Evolutionary conservation across 2,329 filamentous ascomycete species (phyloP).

Genomic region (Ascocoryne sarcoides): DNA sequence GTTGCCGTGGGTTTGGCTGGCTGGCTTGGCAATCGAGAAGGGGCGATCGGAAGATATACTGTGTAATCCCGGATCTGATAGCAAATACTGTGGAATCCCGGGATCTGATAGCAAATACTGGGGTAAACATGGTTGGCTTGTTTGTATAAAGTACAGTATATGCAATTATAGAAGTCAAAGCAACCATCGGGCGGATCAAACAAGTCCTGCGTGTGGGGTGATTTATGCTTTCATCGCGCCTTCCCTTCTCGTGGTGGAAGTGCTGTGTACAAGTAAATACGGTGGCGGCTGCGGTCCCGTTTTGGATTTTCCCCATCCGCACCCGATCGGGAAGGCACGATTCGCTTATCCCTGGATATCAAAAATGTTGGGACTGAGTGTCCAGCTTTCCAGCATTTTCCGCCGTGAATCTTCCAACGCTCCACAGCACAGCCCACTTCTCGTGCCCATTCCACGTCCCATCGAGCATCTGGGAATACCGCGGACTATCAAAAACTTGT

Average conservation of each 20-base stretch:
- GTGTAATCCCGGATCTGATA: no score
- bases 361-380: not conserved
- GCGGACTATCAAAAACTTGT: no score
- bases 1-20: no score
- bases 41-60: no score
- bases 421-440: not conserved
- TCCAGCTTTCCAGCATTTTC: not conserved
- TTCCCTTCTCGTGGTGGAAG: no score
- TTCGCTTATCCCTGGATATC: not conserved
- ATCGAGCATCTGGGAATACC: not conserved
- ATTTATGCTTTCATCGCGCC: no score
- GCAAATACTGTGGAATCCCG: no score
- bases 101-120: not conserved
- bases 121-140: not conserved
- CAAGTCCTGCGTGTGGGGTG: no score
- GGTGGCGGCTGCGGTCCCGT: not conserved
- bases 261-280: not conserved
- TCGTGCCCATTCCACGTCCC: not conserved
- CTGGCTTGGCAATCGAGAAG: no score
- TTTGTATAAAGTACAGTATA: not conserved
- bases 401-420: not conserved
- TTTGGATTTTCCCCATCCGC: not conserved
- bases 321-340: not conserved
- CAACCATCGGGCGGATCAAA: not conserved
- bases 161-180: not conserved